These are phyloP conservation scores for Apostasia shenzhenica DNA, from an alignment of 106 monocot species.

Conservation along the genomic window DNA sequence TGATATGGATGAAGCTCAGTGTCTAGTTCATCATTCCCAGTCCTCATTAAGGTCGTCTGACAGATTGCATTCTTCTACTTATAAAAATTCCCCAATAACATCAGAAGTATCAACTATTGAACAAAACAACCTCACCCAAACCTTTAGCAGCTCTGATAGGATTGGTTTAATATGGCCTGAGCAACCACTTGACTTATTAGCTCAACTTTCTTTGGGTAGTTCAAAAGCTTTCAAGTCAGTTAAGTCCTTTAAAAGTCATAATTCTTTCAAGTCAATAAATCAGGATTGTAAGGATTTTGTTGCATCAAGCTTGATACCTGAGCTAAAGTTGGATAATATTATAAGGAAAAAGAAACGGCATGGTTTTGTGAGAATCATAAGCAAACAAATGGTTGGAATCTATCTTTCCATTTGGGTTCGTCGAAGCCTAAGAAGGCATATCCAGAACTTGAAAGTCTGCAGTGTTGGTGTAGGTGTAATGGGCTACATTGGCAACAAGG, in stretches of 20 bases:
- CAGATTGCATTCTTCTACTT: conserved; percentile 16
- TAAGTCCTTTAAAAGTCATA: conserved; percentile 25
- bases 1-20: not conserved
- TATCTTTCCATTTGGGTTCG: conserved; percentile 68
- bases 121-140: conserved; percentile 33
- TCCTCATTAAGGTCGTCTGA: conserved; percentile 8
- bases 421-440: conserved; percentile 48
- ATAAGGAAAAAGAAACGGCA: conserved; percentile 37
- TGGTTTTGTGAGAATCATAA: conserved; percentile 60
- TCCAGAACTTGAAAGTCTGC: conserved; percentile 65
- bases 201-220: conserved; percentile 15
- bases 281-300: conserved; percentile 15
- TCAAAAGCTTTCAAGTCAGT: conserved; percentile 18
- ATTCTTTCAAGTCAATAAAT: conserved; percentile 42
- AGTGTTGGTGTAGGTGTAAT: conserved; percentile 62
- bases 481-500: conserved; percentile 83
- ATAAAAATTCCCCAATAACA: conserved; percentile 16
- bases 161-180: conserved; percentile 64
- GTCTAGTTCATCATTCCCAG: conserved; percentile 3
- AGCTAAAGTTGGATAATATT: conserved; percentile 18
- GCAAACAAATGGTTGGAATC: conserved; percentile 82
- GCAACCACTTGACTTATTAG: conserved; percentile 29
- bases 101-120: conserved; percentile 14
- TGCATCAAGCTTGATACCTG: conserved; percentile 8
- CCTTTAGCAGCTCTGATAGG: conserved; percentile 46